phyloP scores from a whole-genome alignment of 73 alveolate genomes.

The Blepharisma stoltei region DNA sequence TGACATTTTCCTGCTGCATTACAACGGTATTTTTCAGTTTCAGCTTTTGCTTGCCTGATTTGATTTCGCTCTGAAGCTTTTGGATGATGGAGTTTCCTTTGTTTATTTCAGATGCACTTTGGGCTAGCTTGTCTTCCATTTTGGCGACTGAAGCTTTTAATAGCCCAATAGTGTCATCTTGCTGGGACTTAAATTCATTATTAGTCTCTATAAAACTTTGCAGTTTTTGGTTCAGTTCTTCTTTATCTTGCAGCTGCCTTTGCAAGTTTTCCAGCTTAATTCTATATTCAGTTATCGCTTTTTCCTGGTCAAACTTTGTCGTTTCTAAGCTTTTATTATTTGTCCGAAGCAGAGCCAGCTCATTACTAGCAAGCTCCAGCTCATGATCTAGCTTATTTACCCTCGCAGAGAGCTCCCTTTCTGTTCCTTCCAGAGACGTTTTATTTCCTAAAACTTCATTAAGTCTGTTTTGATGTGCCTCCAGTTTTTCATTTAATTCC shows the following conservation, averaged over 20 bases:
- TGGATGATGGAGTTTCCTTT: conserved; percentile 38
- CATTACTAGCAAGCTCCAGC: conserved; percentile 36
- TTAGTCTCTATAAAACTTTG: conserved; percentile 20
- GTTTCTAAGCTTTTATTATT: conserved; percentile 40
- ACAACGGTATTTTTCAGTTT: conserved; percentile 42
- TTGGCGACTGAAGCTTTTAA: conserved; percentile 42
- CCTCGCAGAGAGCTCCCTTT: conserved; percentile 16
- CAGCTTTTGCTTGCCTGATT: conserved; percentile 27
- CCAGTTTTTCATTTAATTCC: conserved; percentile 1
- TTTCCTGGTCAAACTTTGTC: conserved; percentile 37
- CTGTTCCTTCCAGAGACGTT: conserved; percentile 2
- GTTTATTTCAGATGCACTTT: conserved; percentile 34
- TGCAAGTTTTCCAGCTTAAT: conserved; percentile 32
- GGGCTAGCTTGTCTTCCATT: conserved; percentile 38
- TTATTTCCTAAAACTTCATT: not conserved
- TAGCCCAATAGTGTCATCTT: conserved; percentile 38
- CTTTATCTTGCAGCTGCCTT: conserved; percentile 47
- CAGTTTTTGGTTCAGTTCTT: conserved; percentile 34
- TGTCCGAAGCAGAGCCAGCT: conserved; percentile 33
- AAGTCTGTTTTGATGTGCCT: not conserved
- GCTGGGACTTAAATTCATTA: conserved; percentile 34
- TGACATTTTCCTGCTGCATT: conserved; percentile 38
- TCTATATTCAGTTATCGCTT: conserved; percentile 42
- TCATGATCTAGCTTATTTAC: conserved; percentile 30
- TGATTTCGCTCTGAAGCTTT: conserved; percentile 33